Conservation (phyloP, 352 stramenopile species). For the Pythium utonaiense region DNA sequence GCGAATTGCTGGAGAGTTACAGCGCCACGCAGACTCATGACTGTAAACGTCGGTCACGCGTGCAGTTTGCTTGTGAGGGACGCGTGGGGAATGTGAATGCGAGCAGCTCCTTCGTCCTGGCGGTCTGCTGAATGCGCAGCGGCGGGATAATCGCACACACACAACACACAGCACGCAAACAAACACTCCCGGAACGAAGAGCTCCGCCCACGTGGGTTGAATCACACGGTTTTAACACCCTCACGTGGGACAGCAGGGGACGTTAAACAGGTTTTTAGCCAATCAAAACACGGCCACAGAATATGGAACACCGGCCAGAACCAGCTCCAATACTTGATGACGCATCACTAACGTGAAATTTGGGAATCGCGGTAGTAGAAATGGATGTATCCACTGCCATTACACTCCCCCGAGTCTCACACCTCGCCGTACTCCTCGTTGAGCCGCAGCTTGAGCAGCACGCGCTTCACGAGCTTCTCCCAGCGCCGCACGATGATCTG, state of each 20-base stretch:
- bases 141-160: not conserved
- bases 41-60: not conserved
- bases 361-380: too few relatives aligned
- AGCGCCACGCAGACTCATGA: not conserved
- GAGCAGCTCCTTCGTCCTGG: not conserved
- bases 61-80: not conserved
- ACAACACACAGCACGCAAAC: not conserved
- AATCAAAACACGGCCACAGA: too few relatives aligned
- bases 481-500: slow-evolving; percentile 56
- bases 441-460: slow-evolving; percentile 68
- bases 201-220: too few relatives aligned
- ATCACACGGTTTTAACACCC: too few relatives aligned
- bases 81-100: not conserved
- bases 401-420: too few relatives aligned
- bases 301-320: too few relatives aligned
- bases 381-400: too few relatives aligned
- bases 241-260: too few relatives aligned
- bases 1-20: not conserved
- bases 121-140: not conserved
- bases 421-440: slow-evolving; percentile 73
- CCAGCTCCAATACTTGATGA: too few relatives aligned
- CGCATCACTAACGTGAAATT: too few relatives aligned
- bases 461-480: slow-evolving; percentile 56
- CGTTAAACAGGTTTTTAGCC: too few relatives aligned
- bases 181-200: too few relatives aligned